Conservation (phyloP, 495 filamentous ascomycete genomes). For the Neurospora africana region DNA sequence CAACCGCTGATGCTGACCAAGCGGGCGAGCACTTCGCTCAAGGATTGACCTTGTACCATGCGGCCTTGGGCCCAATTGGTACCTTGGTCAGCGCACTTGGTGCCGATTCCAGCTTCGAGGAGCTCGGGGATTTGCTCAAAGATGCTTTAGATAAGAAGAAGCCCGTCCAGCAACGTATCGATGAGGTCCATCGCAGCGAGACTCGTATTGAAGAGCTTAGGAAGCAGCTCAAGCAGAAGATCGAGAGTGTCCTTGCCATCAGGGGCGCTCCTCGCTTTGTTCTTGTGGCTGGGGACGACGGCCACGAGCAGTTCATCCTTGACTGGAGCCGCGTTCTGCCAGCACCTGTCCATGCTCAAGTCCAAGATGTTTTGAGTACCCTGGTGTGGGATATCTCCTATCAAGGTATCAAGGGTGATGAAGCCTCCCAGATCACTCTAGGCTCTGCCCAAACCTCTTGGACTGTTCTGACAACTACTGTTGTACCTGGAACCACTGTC, state of each 20-base stretch:
- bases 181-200: not conserved
- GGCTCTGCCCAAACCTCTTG: not conserved
- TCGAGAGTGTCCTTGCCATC: not conserved
- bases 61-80: not conserved
- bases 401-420: not conserved
- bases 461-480: not conserved
- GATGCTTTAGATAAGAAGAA: not conserved
- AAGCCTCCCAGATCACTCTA: not conserved
- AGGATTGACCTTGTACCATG: not conserved
- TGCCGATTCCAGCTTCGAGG: not conserved
- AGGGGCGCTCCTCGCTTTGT: not conserved
- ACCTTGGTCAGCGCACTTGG: not conserved
- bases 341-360: not conserved
- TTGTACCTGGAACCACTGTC: not conserved
- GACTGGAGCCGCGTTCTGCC: not conserved
- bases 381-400: not conserved
- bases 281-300: not conserved
- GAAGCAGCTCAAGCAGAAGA: not conserved
- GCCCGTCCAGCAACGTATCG: not conserved
- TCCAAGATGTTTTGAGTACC: not conserved
- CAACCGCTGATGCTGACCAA: not conserved
- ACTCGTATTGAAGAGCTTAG: not conserved
- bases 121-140: not conserved
- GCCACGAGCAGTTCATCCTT: not conserved
- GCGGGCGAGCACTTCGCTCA: not conserved